phyloP scores from a whole-genome alignment of 352 stramenopile species.

The Phytopythium boreale region DNA sequence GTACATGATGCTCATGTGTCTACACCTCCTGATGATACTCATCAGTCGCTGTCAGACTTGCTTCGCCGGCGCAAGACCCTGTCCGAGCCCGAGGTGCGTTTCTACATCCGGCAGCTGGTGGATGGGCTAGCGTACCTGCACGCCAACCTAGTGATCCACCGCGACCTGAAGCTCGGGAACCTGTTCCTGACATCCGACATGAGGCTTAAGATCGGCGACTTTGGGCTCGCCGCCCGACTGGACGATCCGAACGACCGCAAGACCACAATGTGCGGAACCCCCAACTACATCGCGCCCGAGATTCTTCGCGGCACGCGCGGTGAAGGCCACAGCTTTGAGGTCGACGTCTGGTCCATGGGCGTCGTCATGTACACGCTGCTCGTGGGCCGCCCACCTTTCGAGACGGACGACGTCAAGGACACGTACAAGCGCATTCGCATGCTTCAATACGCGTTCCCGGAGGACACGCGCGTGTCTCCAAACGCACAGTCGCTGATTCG shows the following conservation, averaged over 20 bases:
- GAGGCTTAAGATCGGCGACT: constrained; percentile 96
- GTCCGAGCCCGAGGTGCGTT: constrained; percentile 93
- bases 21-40: neutral
- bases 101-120: constrained; percentile 91
- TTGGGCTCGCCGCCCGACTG: constrained; percentile 88
- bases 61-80: constrained; percentile 94
- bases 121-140: constrained; percentile 96
- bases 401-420: constrained; percentile 97
- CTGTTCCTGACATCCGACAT: constrained; percentile 95
- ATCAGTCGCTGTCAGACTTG: constrained; percentile 93
- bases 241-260: constrained; percentile 92
- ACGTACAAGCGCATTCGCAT: constrained; percentile 97
- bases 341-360: constrained; percentile 97
- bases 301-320: constrained; percentile 89
- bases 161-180: constrained; percentile 98
- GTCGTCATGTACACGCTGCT: constrained; percentile 98
- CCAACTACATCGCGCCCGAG: constrained; percentile 93
- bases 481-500: constrained; percentile 72
- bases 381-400: constrained; percentile 96
- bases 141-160: constrained; percentile 93
- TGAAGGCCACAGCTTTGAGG: constrained; percentile 96
- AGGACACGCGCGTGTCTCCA: constrained; percentile 81
- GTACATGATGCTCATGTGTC: neutral
- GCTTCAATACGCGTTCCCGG: constrained; percentile 96
- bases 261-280: constrained; percentile 94